These are phyloP conservation scores for Chaetothyriales sp. DNA, from an alignment of 2,329 filamentous ascomycete genomes.

Conservation along the genomic window DNA sequence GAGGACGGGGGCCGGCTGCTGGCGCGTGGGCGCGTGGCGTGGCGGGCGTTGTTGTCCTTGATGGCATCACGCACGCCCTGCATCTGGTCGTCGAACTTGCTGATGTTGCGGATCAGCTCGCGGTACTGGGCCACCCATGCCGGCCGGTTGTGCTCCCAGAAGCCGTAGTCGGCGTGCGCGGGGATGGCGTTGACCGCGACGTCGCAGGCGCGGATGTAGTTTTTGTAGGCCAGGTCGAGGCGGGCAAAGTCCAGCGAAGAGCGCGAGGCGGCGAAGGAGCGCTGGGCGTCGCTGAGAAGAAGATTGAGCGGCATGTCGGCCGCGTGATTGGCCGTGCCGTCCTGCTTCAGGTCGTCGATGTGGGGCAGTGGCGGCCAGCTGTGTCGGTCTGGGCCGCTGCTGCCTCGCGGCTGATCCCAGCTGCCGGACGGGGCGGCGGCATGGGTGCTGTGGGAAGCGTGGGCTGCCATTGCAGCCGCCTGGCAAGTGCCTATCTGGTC, in stretches of 20 bases:
- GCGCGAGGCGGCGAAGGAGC: conserved; percentile 24
- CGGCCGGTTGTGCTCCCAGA: conserved; percentile 43
- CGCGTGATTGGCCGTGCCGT: conserved; percentile 31
- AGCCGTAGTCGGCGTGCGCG: conserved; percentile 58
- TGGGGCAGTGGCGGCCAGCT: conserved; percentile 24
- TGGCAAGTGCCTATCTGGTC: not conserved
- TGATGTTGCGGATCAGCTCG: conserved; percentile 23
- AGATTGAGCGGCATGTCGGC: conserved; percentile 15
- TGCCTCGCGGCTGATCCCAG: conserved; percentile 14
- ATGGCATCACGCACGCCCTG: conserved; percentile 47
- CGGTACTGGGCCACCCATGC: conserved; percentile 38
- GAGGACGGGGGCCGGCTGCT: conserved; percentile 1
- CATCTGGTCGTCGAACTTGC: conserved; percentile 29
- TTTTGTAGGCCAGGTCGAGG: conserved; percentile 63
- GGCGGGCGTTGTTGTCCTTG: conserved; percentile 49
- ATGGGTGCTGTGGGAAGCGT: conserved; percentile 10
- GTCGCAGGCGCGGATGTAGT: conserved; percentile 71
- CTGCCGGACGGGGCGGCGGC: conserved; percentile 5
- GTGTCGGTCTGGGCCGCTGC: conserved; percentile 5
- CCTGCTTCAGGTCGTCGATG: conserved; percentile 31
- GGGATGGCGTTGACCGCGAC: conserved; percentile 66
- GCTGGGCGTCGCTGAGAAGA: conserved; percentile 24
- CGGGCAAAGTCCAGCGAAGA: conserved; percentile 43
- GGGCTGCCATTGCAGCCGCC: conserved; percentile 14
- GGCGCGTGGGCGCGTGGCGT: conserved; percentile 38